These are phyloP conservation scores for Uronychia binucleata DNA, from an alignment of 73 alveolate genomes.

Conservation along the genomic window DNA sequence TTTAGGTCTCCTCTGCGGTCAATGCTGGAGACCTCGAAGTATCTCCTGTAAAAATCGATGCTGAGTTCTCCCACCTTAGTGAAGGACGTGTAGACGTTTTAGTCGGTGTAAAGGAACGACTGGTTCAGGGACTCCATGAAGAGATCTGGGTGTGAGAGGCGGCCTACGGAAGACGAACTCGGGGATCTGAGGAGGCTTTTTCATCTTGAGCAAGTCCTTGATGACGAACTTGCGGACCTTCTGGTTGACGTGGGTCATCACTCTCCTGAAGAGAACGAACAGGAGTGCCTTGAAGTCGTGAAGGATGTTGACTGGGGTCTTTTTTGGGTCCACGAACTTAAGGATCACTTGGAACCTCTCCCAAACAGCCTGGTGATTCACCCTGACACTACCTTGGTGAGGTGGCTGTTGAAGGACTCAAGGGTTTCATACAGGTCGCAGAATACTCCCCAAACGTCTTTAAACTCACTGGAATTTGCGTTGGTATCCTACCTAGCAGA, in stretches of 20 bases:
- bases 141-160: conserved; percentile 12
- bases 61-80: conserved; percentile 13
- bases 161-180: conserved; percentile 10
- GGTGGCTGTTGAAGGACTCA: conserved; percentile 41
- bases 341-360: conserved; percentile 25
- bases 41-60: conserved; percentile 24
- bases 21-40: conserved; percentile 18
- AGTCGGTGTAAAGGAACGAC: conserved; percentile 30
- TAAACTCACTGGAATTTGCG: not conserved
- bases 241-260: conserved; percentile 30
- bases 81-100: conserved; percentile 16
- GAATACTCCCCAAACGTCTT: conserved; percentile 8
- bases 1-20: conserved; percentile 22
- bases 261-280: conserved; percentile 27
- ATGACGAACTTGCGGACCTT: conserved; percentile 32
- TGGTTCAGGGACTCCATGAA: conserved; percentile 30
- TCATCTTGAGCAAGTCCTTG: conserved; percentile 13
- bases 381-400: conserved; percentile 16
- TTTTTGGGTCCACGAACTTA: not conserved
- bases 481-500: not conserved
- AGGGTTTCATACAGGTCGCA: conserved; percentile 54
- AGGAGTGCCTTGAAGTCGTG: conserved; percentile 32
- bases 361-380: conserved; percentile 50
- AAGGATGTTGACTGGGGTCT: conserved; percentile 5
- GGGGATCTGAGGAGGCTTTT: conserved; percentile 8